phyloP scores from a whole-genome alignment of 164 flowering plant genomes.

The Euptelea pleiosperma region DNA sequence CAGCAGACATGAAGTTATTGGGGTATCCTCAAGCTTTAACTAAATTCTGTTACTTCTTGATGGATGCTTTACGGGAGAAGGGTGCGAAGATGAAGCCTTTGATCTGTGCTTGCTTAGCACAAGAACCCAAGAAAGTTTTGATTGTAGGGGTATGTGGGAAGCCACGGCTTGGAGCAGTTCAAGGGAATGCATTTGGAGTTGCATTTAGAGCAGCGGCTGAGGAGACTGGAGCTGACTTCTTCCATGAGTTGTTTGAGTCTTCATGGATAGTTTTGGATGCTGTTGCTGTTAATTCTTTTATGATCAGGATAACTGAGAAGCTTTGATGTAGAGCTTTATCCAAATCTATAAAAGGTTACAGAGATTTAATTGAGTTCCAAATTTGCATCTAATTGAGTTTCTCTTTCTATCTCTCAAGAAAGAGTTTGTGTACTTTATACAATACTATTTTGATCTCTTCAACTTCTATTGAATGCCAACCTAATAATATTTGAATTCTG shows the following conservation, averaged over 20 bases:
- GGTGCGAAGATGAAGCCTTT: conserved; percentile 93
- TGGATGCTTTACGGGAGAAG: conserved; percentile 91
- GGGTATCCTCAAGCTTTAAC: conserved; percentile 94
- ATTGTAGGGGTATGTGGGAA: conserved; percentile 88
- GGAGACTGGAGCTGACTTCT: conserved; percentile 75
- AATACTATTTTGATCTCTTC: no score
- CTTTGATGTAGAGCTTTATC: conserved; percentile 34
- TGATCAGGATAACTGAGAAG: conserved; percentile 79
- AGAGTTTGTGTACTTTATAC: no score
- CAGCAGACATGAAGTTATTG: conserved; percentile 66
- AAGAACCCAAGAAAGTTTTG: conserved; percentile 60
- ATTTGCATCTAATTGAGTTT: neutral
- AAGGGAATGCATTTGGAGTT: conserved; percentile 88
- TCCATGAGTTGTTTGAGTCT: conserved; percentile 87
- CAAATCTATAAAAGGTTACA: neutral
- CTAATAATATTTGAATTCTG: no score
- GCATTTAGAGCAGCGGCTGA: conserved; percentile 88
- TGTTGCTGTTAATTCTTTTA: conserved; percentile 70
- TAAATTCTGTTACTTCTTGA: conserved; percentile 80
- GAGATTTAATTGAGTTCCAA: neutral
- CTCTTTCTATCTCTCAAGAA: no score
- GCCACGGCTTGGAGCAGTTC: conserved; percentile 78
- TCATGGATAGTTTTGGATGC: conserved; percentile 86
- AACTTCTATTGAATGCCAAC: no score
- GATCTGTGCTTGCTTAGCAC: conserved; percentile 76